A percentile compares a stretch with the other conserved stretches of the same genome.
phyloP scores from a whole-genome alignment of 345 rosid species.

The Orychophragmus violaceus region DNA sequence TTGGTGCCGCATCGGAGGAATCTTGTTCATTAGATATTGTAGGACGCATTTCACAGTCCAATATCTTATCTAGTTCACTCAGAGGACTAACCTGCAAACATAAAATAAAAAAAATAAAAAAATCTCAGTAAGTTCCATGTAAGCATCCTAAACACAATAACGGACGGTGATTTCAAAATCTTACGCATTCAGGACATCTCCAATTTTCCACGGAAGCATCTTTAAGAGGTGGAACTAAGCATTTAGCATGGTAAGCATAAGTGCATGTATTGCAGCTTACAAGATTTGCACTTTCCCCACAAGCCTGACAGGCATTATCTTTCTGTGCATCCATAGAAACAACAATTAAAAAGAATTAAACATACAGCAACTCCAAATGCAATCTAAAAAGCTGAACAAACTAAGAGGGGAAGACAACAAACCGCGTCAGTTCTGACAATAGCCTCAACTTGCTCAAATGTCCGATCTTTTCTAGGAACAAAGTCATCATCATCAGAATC shows the following conservation, averaged over 20 bases:
- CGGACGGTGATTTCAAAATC: background rate
- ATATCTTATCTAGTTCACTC: constrained; percentile 82
- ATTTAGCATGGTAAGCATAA: constrained; percentile 76
- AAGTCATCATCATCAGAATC: constrained; percentile 92
- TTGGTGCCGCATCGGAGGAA: constrained; percentile 56
- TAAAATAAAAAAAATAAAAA: constrained; percentile 12
- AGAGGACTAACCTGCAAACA: constrained; percentile 89
- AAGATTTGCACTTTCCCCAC: constrained; percentile 72
- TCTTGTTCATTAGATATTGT: constrained; percentile 55
- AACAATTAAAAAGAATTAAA: background rate
- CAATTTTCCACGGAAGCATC: constrained; percentile 66
- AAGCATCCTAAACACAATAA: background rate
- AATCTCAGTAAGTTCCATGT: constrained; percentile 18
- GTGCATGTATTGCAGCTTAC: constrained; percentile 80
- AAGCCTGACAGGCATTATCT: constrained; percentile 82
- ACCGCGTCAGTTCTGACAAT: constrained; percentile 83
- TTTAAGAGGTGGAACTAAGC: constrained; percentile 73
- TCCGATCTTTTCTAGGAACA: constrained; percentile 42
- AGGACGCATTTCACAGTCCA: constrained; percentile 95
- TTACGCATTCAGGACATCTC: constrained; percentile 81
- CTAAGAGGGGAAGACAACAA: constrained; percentile 34
- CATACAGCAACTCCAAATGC: background rate
- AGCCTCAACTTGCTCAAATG: constrained; percentile 56
- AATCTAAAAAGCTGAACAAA: background rate
- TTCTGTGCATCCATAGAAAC: constrained; percentile 14